These are phyloP conservation scores for Lophium mytilinum DNA, from an alignment of 495 filamentous ascomycete genomes.

Conservation along the genomic window DNA sequence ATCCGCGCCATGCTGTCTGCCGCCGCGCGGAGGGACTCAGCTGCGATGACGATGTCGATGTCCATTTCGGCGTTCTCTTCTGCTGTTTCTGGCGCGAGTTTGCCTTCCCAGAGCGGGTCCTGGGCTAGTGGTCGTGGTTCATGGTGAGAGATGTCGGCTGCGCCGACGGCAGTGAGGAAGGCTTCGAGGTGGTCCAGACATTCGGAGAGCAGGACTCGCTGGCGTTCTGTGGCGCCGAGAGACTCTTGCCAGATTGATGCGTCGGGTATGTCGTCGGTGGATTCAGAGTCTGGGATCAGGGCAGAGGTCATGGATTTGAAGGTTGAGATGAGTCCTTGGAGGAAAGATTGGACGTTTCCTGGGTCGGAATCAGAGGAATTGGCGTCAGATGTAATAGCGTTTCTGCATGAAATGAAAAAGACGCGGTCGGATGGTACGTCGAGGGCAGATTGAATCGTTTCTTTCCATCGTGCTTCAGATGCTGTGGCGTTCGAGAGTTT, in stretches of 20 bases:
- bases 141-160: conserved; percentile 24
- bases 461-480: conserved; percentile 17
- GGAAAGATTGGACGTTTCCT: conserved; percentile 60
- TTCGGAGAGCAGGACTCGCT: conserved; percentile 67
- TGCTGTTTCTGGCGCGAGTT: conserved; percentile 30
- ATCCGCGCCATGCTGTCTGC: conserved; percentile 75
- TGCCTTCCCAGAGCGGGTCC: not conserved
- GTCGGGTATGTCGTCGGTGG: conserved; percentile 25
- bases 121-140: not conserved
- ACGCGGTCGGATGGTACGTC: conserved; percentile 39
- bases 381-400: conserved; percentile 10
- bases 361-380: conserved; percentile 36
- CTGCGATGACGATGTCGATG: conserved; percentile 84
- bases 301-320: conserved; percentile 69
- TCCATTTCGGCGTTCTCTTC: conserved; percentile 33
- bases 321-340: conserved; percentile 54
- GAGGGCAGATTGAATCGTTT: conserved; percentile 21
- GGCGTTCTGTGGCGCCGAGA: conserved; percentile 82
- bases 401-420: conserved; percentile 64
- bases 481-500: conserved; percentile 32
- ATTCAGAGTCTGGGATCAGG: conserved; percentile 25
- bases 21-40: conserved; percentile 77
- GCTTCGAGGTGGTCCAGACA: conserved; percentile 61
- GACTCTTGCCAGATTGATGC: conserved; percentile 68
- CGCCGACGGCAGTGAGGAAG: conserved; percentile 44